Conservation (phyloP, 1,139 yeast genomes). For the Geotrichum histeridarum region DNA sequence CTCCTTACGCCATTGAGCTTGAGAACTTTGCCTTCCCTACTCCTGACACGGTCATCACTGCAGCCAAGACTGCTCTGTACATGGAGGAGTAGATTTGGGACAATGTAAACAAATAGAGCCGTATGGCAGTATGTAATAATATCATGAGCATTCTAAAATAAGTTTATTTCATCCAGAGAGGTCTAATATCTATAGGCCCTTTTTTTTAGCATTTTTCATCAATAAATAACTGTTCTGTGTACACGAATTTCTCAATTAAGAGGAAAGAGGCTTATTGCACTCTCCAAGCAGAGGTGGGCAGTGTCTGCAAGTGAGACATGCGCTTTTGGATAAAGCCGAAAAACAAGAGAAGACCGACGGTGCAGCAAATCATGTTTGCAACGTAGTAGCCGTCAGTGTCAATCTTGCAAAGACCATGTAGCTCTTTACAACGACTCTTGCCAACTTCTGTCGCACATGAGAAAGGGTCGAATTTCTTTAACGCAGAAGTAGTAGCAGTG, state of each 20-base stretch:
- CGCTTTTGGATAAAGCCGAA: constrained; percentile 61
- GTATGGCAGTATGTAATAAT: neutral
- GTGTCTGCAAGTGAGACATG: constrained; percentile 51
- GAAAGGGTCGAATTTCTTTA: constrained; percentile 33
- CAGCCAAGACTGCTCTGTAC: constrained; percentile 83
- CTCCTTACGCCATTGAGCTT: constrained; percentile 94
- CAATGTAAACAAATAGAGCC: neutral
- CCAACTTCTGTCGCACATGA: constrained; percentile 42
- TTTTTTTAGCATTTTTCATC: neutral
- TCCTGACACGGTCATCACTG: constrained; percentile 82
- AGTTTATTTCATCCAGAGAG: neutral
- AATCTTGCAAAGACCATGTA: constrained; percentile 54
- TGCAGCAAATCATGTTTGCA: constrained; percentile 67
- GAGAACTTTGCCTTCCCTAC: constrained; percentile 99
- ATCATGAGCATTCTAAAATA: neutral
- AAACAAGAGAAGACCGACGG: constrained; percentile 61
- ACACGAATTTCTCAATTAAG: neutral
- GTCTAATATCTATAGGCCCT: neutral
- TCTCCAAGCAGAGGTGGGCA: constrained; percentile 69
- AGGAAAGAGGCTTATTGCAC: constrained; percentile 33
- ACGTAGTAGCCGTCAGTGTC: constrained; percentile 78
- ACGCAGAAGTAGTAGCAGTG: constrained; percentile 25
- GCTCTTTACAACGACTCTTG: constrained; percentile 47
- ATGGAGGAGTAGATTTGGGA: constrained; percentile 41
- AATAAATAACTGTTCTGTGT: neutral